phyloP scores from a whole-genome alignment of 352 stramenopile genomes.

The Blastocystis sp. region DNA sequence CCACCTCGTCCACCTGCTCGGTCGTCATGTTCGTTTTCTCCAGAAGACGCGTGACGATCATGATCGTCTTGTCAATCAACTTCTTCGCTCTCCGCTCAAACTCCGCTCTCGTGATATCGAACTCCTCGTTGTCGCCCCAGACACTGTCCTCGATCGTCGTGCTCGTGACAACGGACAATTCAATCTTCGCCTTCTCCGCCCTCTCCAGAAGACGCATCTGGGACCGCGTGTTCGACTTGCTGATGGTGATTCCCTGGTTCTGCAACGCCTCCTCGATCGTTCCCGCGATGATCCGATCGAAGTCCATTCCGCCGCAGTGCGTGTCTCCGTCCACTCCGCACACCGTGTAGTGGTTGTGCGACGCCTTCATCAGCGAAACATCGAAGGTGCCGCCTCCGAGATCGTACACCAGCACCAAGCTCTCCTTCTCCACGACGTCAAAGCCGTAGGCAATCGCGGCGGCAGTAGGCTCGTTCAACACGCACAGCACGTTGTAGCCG shows the following conservation, averaged over 20 bases:
- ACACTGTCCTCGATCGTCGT: constrained; percentile 92
- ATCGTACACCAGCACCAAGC: constrained; percentile 74
- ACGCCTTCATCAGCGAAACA: constrained; percentile 73
- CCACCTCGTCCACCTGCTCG: constrained; percentile 93
- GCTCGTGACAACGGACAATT: constrained; percentile 83
- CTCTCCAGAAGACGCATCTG: constrained; percentile 92
- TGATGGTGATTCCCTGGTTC: constrained; percentile 73
- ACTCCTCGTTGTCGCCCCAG: constrained; percentile 90
- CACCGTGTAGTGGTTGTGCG: constrained; percentile 85
- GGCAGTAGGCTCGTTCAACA: constrained; percentile 66
- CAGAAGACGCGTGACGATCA: constrained; percentile 88
- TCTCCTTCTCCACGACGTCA: background rate
- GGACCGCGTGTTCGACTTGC: constrained; percentile 86
- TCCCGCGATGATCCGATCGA: constrained; percentile 91
- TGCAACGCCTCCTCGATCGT: constrained; percentile 95
- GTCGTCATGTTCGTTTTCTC: constrained; percentile 90
- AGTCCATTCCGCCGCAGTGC: constrained; percentile 83
- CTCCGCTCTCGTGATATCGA: constrained; percentile 88
- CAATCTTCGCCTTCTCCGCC: constrained; percentile 94
- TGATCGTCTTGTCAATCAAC: constrained; percentile 97
- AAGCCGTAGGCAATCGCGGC: constrained; percentile 67
- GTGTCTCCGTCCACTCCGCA: constrained; percentile 80
- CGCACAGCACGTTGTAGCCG: constrained; percentile 40
- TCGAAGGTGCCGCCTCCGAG: constrained; percentile 78
- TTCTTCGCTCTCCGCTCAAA: constrained; percentile 98